A percentile compares a stretch with the other conserved stretches of the same genome.
phyloP scores from a whole-genome alignment of 192 early-diverging fungal species.

The Backusella parvicylindrica region DNA sequence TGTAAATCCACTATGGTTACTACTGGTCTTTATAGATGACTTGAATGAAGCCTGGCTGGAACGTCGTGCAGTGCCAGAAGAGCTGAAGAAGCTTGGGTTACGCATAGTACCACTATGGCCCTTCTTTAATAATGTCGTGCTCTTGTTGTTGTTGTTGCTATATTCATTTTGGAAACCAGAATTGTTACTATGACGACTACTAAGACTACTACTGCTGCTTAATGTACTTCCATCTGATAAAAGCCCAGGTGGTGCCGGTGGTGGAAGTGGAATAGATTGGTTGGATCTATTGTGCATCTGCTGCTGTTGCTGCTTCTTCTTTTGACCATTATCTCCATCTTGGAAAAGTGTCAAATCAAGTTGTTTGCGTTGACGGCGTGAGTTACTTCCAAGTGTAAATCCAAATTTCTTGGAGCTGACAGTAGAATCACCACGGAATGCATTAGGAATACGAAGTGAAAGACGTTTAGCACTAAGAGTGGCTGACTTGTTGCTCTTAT shows the following conservation, averaged over 20 bases:
- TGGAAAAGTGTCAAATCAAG: constrained; percentile 27
- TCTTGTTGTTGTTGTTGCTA: background rate
- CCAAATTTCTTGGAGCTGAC: constrained; percentile 13
- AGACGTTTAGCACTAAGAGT: constrained; percentile 11
- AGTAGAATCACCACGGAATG: background rate
- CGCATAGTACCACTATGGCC: background rate
- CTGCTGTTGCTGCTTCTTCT: background rate
- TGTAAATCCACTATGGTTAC: constrained; percentile 9
- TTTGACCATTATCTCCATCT: background rate
- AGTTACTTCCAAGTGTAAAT: constrained; percentile 16
- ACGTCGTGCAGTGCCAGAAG: background rate
- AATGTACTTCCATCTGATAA: constrained; percentile 26
- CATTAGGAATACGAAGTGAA: constrained; percentile 25
- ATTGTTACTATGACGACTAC: background rate
- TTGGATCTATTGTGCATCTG: background rate
- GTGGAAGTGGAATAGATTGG: background rate
- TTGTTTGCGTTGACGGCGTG: constrained; percentile 16
- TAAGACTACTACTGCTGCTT: constrained; percentile 18
- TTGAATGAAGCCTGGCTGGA: constrained; percentile 19
- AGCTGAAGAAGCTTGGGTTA: background rate
- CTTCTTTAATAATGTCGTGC: background rate
- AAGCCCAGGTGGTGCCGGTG: background rate
- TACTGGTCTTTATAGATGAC: constrained; percentile 6
- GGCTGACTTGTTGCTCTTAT: background rate
- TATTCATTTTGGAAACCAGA: background rate